Evolutionary conservation across 2,329 filamentous ascomycete genomes (phyloP).

Genomic region (Penicillium paneum): DNA sequence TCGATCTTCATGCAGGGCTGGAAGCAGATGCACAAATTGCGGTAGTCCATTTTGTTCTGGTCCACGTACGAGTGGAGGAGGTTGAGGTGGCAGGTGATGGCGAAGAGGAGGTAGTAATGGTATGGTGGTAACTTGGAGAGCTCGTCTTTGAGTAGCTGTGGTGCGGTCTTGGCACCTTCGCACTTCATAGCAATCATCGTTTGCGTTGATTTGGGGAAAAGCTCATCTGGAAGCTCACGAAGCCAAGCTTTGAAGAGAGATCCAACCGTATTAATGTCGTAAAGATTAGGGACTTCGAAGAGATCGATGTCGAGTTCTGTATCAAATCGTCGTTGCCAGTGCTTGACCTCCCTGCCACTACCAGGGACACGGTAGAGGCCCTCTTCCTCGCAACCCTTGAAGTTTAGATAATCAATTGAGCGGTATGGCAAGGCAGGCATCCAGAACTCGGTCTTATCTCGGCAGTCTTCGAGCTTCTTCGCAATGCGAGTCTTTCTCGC

Average conservation of each 20-base stretch:
- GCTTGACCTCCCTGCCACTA: conserved; percentile 84
- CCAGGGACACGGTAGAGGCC: conserved; percentile 90
- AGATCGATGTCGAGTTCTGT: conserved; percentile 86
- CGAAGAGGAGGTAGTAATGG: conserved; percentile 96
- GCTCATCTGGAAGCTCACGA: conserved; percentile 86
- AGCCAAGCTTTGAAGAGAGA: conserved; percentile 97
- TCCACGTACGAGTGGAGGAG: conserved; percentile 85
- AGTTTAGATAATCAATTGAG: conserved; percentile 94
- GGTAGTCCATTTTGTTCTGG: conserved; percentile 98
- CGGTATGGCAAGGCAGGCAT: conserved; percentile 96
- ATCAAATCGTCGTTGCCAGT: conserved; percentile 90
- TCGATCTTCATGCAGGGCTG: conserved; percentile 97
- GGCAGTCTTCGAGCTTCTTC: conserved; percentile 78
- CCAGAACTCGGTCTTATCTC: conserved; percentile 97
- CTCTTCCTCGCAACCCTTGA: conserved; percentile 89
- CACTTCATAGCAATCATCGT: conserved; percentile 77
- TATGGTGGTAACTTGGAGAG: conserved; percentile 91
- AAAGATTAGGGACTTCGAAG: conserved; percentile 80
- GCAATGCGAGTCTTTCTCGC: conserved; percentile 88
- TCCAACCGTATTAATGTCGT: conserved; percentile 94
- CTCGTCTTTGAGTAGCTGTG: conserved; percentile 83
- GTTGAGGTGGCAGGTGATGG: conserved; percentile 93
- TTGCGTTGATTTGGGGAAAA: conserved; percentile 82
- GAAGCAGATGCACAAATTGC: conserved; percentile 94
- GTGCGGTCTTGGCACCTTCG: conserved; percentile 72